phyloP scores from a whole-genome alignment of 192 early-diverging fungal genomes.

The Umbelopsis sp. region DNA sequence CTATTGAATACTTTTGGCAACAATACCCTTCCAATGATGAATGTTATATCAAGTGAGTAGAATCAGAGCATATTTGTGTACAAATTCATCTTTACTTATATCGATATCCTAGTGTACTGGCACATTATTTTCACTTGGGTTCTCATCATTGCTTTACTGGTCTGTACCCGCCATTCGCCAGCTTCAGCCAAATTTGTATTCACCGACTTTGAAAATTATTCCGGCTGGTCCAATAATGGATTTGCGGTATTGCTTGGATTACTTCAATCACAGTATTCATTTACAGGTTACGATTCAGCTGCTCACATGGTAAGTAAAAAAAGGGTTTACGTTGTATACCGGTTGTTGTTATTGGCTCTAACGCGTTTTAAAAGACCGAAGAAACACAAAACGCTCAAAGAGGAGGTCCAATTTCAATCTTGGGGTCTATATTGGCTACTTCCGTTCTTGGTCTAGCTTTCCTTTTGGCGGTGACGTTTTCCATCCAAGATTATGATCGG shows the following conservation, averaged over 20 bases:
- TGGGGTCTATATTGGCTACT: slow-evolving; percentile 40
- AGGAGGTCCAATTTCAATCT: slow-evolving; percentile 39
- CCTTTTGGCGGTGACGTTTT: slow-evolving; percentile 38
- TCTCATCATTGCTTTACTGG: slow-evolving; percentile 37
- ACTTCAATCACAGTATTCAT: slow-evolving; percentile 37
- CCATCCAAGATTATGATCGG: slow-evolving; percentile 42
- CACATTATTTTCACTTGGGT: slow-evolving; percentile 36
- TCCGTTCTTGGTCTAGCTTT: slow-evolving; percentile 38
- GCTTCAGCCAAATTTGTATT: slow-evolving; percentile 34
- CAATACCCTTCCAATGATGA: slow-evolving; percentile 35
- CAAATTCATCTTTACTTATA: background rate
- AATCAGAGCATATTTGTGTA: too few species aligned
- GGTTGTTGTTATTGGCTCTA: too few species aligned
- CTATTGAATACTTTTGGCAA: slow-evolving; percentile 42
- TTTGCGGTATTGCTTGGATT: slow-evolving; percentile 34
- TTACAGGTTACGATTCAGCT: slow-evolving; percentile 31
- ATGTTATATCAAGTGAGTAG: slow-evolving; percentile 41
- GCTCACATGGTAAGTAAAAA: slow-evolving; percentile 3
- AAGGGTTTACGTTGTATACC: background rate
- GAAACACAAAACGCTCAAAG: slow-evolving; percentile 43
- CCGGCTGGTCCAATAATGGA: slow-evolving; percentile 32
- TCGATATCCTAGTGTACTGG: slow-evolving; percentile 34
- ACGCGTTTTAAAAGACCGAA: slow-evolving; percentile 34
- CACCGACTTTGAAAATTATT: slow-evolving; percentile 42
- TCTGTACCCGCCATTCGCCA: slow-evolving; percentile 23